Evolutionary conservation across 768 basidiomycete species (phyloP).

Genomic region (Trametes maxima): DNA sequence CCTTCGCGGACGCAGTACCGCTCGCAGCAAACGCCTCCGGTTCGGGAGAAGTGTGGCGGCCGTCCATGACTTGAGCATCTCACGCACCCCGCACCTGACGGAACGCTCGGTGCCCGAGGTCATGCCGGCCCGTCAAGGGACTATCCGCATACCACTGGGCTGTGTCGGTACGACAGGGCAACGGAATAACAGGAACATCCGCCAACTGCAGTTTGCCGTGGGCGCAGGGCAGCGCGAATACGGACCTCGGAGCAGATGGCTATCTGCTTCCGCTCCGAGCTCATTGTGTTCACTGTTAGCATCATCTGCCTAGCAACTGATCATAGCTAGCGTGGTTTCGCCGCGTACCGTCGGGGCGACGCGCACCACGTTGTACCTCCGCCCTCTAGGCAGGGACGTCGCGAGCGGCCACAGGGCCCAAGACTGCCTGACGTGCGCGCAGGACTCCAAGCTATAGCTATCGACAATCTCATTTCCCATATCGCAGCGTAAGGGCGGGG

Average conservation of each 20-base stretch:
- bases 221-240: constrained; percentile 12
- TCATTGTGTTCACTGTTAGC: background rate
- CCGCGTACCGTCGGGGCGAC: background rate
- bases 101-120: background rate
- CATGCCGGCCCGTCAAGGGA: background rate
- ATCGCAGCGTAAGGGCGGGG: constrained; percentile 19
- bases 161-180: background rate
- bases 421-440: background rate
- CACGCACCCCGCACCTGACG: background rate
- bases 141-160: constrained; percentile 1
- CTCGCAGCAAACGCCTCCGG: background rate
- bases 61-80: background rate
- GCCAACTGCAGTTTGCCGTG: background rate
- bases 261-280: constrained; percentile 16
- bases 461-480: constrained; percentile 21
- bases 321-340: background rate
- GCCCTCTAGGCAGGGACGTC: background rate
- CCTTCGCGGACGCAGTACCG: background rate
- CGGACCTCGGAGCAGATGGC: constrained; percentile 9
- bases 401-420: background rate
- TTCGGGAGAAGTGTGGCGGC: background rate
- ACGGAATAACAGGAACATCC: background rate
- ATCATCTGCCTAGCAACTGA: constrained; percentile 21
- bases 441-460: background rate
- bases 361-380: background rate